Evolutionary conservation across 768 basidiomycete genomes (phyloP), one percentile per base, ranked within the genome.

Genomic region (Hydnum rufescens): DNA sequence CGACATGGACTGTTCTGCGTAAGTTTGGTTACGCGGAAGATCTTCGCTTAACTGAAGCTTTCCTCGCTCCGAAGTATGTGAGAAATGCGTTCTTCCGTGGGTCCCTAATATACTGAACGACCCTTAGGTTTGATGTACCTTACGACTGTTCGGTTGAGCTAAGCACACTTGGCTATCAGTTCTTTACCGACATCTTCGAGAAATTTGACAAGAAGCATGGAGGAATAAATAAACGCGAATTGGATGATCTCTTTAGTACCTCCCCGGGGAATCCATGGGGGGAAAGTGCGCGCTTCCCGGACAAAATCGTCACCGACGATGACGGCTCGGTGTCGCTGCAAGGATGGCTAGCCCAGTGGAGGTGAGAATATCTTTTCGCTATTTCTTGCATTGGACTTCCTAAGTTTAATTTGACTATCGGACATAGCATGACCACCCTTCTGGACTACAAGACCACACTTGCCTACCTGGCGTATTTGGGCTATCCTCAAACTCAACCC

Each of bases 321-420:
- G 71, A 77, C 5, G 89, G 87, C 6, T 78, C 85, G 28, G 84
- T 96, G 18, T 96, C 92, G n/a, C 66, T 99, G 42, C 92, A 96
- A 67, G 87, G 89, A 1, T 99, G 93, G 93, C 68, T 97, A 26
- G 93, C 93, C 19, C 92, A 95, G 62, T 99, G 93, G 93, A 93
- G 87, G 90, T 89, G 50, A 58, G 71, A 64, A 22, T 4, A 22
- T n/a, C 3, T 3, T 51, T 16, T 4, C 32, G 13, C 25, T 16
- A 47, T 50, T 25, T 30, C 6, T 29, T 25, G 8, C 23, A 31
- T 5, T 16, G 49, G 16, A 6, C 32, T 28, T 16, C 30, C 16
- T 26, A 13, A 29, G 5, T n/a, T 13, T 5, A 6, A 4, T 53
- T 32, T n/a, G 6, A 44, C 36, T 8, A 3, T 49, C 49, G 25